phyloP scores from a whole-genome alignment of 1,284 basidiomycete genomes.

The Heimioporus punctisporus region DNA sequence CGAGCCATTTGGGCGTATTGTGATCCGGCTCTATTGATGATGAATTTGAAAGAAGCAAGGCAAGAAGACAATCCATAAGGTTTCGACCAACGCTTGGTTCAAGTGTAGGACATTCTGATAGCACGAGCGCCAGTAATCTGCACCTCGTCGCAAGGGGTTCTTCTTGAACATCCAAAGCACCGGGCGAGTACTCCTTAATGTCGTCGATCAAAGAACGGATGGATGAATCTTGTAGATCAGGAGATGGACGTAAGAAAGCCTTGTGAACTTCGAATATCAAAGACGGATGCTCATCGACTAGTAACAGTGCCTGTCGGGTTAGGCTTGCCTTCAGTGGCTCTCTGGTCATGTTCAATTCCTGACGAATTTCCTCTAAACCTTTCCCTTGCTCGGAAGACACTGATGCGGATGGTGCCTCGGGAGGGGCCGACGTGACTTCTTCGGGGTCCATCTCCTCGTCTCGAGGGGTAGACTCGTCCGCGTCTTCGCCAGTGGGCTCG shows the following conservation, averaged over 20 bases:
- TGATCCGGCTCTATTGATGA: conserved; percentile 51
- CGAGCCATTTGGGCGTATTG: conserved; percentile 79
- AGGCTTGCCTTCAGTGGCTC: conserved; percentile 69
- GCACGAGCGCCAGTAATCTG: conserved; percentile 83
- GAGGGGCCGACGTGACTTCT: conserved; percentile 17
- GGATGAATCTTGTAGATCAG: conserved; percentile 61
- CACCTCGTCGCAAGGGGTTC: conserved; percentile 81
- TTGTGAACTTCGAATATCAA: conserved; percentile 90
- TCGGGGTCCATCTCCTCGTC: conserved; percentile 33
- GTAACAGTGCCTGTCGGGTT: conserved; percentile 66
- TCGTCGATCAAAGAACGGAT: conserved; percentile 73
- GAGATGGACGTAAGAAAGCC: conserved; percentile 71
- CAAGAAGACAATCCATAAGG: conserved; percentile 68
- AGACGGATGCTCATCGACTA: conserved; percentile 88
- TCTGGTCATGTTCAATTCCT: conserved; percentile 69
- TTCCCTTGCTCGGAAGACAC: conserved; percentile 40
- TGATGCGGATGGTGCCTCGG: conserved; percentile 7
- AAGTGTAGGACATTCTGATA: conserved; percentile 72
- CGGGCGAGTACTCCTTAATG: conserved; percentile 67
- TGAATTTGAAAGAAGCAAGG: conserved; percentile 62
- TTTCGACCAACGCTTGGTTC: conserved; percentile 49
- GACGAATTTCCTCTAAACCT: conserved; percentile 59
- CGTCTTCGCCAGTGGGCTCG: conserved; percentile 29
- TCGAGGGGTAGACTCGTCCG: conserved; percentile 23
- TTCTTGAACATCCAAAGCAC: conserved; percentile 67